Evolutionary conservation across 2,329 filamentous ascomycete species (phyloP).

Genomic region (Cordyceps cicadae): DNA sequence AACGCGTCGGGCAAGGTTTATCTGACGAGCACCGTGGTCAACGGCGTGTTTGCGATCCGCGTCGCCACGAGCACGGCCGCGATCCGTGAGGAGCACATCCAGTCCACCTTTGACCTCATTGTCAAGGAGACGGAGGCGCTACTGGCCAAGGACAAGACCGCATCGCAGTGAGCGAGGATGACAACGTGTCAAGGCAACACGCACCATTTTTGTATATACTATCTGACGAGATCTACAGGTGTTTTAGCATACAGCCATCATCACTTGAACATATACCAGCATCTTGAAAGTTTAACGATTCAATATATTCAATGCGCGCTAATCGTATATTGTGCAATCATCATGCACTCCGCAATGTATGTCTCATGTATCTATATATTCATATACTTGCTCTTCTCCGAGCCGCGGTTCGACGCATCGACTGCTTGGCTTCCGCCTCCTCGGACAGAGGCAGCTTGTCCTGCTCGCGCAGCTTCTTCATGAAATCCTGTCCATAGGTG

Average conservation of each 20-base stretch:
- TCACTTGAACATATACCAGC: neutral
- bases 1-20: slow-evolving; percentile 72
- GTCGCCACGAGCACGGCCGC: slow-evolving; percentile 66
- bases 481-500: slow-evolving; percentile 70
- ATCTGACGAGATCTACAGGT: neutral
- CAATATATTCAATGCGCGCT: neutral
- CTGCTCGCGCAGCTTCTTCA: slow-evolving; percentile 68
- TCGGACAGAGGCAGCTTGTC: slow-evolving; percentile 64
- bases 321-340: neutral
- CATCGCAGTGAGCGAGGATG: neutral
- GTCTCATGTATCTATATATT: neutral
- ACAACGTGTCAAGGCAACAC: neutral
- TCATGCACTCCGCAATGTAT: neutral
- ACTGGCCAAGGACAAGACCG: neutral
- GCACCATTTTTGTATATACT: neutral
- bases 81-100: slow-evolving; percentile 63
- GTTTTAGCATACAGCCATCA: neutral
- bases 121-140: slow-evolving; percentile 49
- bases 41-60: slow-evolving; percentile 68
- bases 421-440: slow-evolving; percentile 70
- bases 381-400: slow-evolving; percentile 71
- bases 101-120: slow-evolving; percentile 65
- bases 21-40: slow-evolving; percentile 68
- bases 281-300: neutral
- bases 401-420: slow-evolving; percentile 68